A percentile compares a stretch with the other conserved stretches of the same genome.
These are phyloP conservation scores for Quaeritorhiza haematococci DNA, from an alignment of 371 early-diverging fungal species.

Conservation along the genomic window DNA sequence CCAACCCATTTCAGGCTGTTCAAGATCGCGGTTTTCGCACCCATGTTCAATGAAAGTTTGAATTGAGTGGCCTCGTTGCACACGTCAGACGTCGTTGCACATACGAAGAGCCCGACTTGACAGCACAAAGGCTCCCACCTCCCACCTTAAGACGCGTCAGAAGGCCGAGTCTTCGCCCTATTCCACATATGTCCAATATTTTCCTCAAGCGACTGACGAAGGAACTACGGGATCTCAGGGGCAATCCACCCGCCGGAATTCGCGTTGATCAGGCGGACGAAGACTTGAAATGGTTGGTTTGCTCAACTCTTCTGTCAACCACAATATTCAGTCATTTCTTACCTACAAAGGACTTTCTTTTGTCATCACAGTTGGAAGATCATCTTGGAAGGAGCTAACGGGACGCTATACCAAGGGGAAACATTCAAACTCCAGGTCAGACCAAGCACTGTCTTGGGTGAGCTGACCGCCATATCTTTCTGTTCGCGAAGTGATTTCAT, in stretches of 20 bases:
- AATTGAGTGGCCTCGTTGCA: too few relatives aligned
- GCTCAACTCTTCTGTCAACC: background rate
- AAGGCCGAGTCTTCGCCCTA: background rate
- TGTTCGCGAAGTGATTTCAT: too few relatives aligned
- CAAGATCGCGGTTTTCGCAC: too few relatives aligned
- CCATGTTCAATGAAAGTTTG: too few relatives aligned
- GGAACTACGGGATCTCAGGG: slow-evolving; percentile 42
- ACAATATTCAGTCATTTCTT: slow-evolving; percentile 9
- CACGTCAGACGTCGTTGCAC: too few relatives aligned
- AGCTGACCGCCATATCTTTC: too few relatives aligned
- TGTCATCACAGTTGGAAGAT: slow-evolving; percentile 25
- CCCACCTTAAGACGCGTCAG: too few relatives aligned
- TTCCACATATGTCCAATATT: slow-evolving; percentile 30
- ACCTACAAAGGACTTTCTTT: background rate
- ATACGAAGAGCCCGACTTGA: too few relatives aligned
- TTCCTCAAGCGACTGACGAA: slow-evolving; percentile 43
- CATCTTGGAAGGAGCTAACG: slow-evolving; percentile 25
- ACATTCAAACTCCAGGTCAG: slow-evolving; percentile 59
- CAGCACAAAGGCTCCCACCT: too few relatives aligned
- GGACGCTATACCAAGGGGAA: slow-evolving; percentile 53
- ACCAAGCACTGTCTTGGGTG: too few relatives aligned
- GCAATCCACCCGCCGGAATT: slow-evolving; percentile 39
- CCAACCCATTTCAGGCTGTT: too few relatives aligned
- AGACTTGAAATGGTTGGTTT: slow-evolving; percentile 18
- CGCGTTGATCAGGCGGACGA: slow-evolving; percentile 27